Evolutionary conservation across 805 yeast species (phyloP).

Genomic region (Pichia thaimueangensis): DNA sequence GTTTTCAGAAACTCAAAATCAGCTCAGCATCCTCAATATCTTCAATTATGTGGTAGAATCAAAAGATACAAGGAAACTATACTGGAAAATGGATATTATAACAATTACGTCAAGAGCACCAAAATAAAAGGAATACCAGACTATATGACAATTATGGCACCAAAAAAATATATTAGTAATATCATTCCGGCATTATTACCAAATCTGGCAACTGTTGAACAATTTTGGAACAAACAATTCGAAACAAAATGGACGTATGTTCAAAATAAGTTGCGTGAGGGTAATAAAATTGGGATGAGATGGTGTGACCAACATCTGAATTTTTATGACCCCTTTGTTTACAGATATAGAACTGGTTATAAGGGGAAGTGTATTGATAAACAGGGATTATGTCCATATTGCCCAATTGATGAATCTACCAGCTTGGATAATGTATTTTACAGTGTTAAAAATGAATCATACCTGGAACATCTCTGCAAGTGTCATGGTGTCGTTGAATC

Average conservation of each 20-base stretch:
- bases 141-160: too few relatives aligned
- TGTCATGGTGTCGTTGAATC: conserved; percentile 30
- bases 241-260: conserved; percentile 9
- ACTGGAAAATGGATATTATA: too few relatives aligned
- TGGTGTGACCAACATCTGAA: conserved; percentile 7
- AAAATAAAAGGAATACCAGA: too few relatives aligned
- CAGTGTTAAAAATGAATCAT: conserved; percentile 24
- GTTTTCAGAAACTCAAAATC: too few relatives aligned
- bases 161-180: too few relatives aligned
- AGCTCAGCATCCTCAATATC: too few relatives aligned
- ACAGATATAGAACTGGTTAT: conserved; percentile 11
- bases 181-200: conserved; percentile 3
- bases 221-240: conserved; percentile 1
- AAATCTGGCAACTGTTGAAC: background rate
- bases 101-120: too few relatives aligned
- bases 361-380: conserved; percentile 10
- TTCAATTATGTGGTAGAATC: too few relatives aligned
- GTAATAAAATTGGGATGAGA: conserved; percentile 7
- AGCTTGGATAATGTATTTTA: conserved; percentile 14
- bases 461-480: conserved; percentile 30
- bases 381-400: conserved; percentile 29
- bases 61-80: too few relatives aligned
- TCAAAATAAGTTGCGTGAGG: background rate
- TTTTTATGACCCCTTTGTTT: conserved; percentile 16
- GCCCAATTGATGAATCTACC: conserved; percentile 13